Base-by-base conservation (phyloP, 2,329 filamentous ascomycete species). In the Cladorrhinum sp. region DNA sequence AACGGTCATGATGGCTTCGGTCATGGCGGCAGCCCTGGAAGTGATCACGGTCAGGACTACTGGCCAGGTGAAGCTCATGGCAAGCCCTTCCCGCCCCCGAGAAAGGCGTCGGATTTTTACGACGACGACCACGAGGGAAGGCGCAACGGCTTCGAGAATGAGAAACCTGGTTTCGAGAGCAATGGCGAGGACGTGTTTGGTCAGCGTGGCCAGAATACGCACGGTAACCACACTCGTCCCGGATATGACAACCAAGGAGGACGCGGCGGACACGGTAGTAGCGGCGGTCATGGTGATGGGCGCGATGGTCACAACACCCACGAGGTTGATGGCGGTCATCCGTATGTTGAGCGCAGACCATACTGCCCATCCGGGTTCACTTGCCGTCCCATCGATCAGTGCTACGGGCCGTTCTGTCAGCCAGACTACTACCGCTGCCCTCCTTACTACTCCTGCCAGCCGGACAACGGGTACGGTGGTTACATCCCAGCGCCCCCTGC, bases 361-460 rank as follows among this genome's bases (percentile, higher is more conserved):
- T 18, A 22, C 2, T 64, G 62, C 50, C 62, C 62, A 3, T 49
- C 20, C 5, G 62, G 62, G 20, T 64, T 55, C 50, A 48, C 53
- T 18, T 64, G 62, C 59, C 57, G 54, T 27, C 41, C 55, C 25
- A 12, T 63, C 20, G 13, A 48, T 22, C 51, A 60, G 25, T 60
- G 53, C 41, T 25, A 32, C 12, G 22, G 20, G 9, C 56, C 49
- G 23, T 61, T 49, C 51, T 63, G 62, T 41, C 25, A 55, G 36
- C 38, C 54, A 12, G 62, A 64, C 16, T 3, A 10, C 38, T 29
- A 29, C 4, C 56, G 59, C 18, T 64, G 62, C 50, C 45, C 59
- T 3, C 23, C 48, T 7, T 52, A 29, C 5, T 51, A 63, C 45
- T 60, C 55, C 24, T 63, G 61, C 52, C 61, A 62, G 54, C 57